Conservation (phyloP, 352 stramenopile species). For the Aphanomyces invadans region DNA sequence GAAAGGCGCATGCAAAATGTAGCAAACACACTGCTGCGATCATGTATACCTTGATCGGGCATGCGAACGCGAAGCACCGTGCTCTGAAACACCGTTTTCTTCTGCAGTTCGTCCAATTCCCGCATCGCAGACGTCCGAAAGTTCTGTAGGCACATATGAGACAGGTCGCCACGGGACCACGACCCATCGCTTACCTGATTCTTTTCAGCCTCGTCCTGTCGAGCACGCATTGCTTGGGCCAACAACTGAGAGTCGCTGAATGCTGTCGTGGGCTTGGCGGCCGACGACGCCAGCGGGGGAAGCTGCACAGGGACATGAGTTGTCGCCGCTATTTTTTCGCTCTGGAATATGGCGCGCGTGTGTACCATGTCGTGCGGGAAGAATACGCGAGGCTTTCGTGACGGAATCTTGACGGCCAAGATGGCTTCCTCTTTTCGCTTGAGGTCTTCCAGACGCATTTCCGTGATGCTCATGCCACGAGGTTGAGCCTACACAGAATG, state of each 20-base stretch:
- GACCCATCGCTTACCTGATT: slow-evolving; percentile 31
- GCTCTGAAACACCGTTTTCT: slow-evolving; percentile 70
- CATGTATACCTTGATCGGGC: slow-evolving; percentile 58
- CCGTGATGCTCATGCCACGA: slow-evolving; percentile 61
- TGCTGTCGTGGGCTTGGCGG: background rate
- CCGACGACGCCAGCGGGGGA: background rate
- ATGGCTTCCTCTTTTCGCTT: slow-evolving; percentile 74
- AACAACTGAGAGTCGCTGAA: slow-evolving; percentile 50
- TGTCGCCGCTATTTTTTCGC: too few species aligned
- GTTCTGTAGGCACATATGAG: slow-evolving; percentile 32
- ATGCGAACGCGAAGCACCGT: slow-evolving; percentile 78
- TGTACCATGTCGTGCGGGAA: slow-evolving; percentile 27
- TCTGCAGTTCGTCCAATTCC: slow-evolving; percentile 78
- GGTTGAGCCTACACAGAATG: slow-evolving; percentile 53
- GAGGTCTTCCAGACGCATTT: slow-evolving; percentile 64
- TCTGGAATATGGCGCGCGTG: too few species aligned
- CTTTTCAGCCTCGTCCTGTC: slow-evolving; percentile 67
- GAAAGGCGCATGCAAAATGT: background rate
- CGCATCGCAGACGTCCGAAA: slow-evolving; percentile 84
- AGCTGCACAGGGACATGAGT: too few species aligned
- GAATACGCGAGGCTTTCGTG: slow-evolving; percentile 54
- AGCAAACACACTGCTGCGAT: background rate
- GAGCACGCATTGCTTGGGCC: slow-evolving; percentile 65
- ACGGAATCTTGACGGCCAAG: slow-evolving; percentile 44
- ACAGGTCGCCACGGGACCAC: slow-evolving; percentile 24